Evolutionary conservation across 345 rosid species (phyloP), one percentile per base, ranked within the genome.

Genomic region (Excoecaria cochinchinensis): DNA sequence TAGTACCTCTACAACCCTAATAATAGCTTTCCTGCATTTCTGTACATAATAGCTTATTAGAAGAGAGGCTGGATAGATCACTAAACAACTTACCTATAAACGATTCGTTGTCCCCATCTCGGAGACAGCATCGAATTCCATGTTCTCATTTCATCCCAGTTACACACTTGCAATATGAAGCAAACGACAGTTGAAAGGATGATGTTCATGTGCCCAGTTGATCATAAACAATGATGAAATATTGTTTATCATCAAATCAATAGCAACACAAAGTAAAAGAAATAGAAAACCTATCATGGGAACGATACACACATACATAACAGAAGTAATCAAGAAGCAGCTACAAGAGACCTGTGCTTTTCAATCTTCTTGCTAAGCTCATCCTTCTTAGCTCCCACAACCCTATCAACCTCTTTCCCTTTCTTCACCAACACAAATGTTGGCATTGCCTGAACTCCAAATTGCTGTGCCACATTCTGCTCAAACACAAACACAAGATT

Each of bases 381-480:
- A 40, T 82, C 84, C 70, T 87, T 87, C 59, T 57, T 72, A 46
- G 87, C 89, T 66, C 95, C 98, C 50, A 90, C 77, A 4, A 91
- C 82, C 85, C 95, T 83, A 17, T 86, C 95, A 67, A 90, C 81
- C 70, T 88, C 97, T 84, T 82, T 87, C 76, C 98, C 97, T 16
- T 36, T 72, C 88, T 92, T 92, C 84, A 89, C 61, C 86, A 94
- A 77, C 87, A 94, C 93, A 82, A 94, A 94, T 1, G 98, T 94
- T 14, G 98, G 98, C 97, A 94, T 94, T 10, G 84, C 94, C 72
- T 84, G 87, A 74, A 91, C 92, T 17, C 83, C 79, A 70, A 89
- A 94, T 64, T 90, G 92, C 79, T 74, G 83, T 3, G 98, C 90
- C 65, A 92, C 94, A 61, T 87, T 92, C 97, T 94, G 75, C 38